Evolutionary conservation across 1,139 yeast genomes (phyloP).

Genomic region (Hemisphaericaspora subhashii): DNA sequence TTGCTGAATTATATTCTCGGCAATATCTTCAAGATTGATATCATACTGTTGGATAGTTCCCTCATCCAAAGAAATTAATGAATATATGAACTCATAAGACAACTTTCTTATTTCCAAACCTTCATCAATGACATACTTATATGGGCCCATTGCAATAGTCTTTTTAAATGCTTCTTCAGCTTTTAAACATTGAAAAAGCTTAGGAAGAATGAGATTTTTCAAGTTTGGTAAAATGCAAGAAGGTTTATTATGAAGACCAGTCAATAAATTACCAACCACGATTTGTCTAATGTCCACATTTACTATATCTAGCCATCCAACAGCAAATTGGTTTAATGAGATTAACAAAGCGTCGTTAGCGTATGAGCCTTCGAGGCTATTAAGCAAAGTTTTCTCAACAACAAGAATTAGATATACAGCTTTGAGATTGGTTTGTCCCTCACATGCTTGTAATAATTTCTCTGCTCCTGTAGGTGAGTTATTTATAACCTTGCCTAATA

Average conservation of each 20-base stretch:
- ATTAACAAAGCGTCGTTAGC: slow-evolving; percentile 14
- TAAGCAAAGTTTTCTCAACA: slow-evolving; percentile 33
- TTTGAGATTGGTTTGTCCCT: slow-evolving; percentile 19
- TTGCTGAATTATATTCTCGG: slow-evolving; percentile 27
- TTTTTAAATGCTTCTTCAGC: slow-evolving; percentile 61
- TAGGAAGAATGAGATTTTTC: slow-evolving; percentile 69
- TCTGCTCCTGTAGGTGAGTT: slow-evolving; percentile 18
- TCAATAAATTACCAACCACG: slow-evolving; percentile 57
- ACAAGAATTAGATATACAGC: slow-evolving; percentile 33
- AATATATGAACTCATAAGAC: slow-evolving; percentile 68
- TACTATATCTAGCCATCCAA: slow-evolving; percentile 22
- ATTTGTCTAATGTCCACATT: slow-evolving; percentile 52
- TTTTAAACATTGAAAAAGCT: slow-evolving; percentile 54
- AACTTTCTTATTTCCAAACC: slow-evolving; percentile 75
- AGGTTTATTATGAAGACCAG: slow-evolving; percentile 68
- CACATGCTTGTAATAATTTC: slow-evolving; percentile 12
- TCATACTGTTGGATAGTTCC: slow-evolving; percentile 19
- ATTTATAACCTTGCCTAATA: slow-evolving; percentile 26
- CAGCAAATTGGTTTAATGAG: slow-evolving; percentile 16
- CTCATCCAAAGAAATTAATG: slow-evolving; percentile 39
- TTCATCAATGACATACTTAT: slow-evolving; percentile 78
- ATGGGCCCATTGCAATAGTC: slow-evolving; percentile 81
- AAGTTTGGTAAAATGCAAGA: slow-evolving; percentile 52
- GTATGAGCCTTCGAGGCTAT: slow-evolving; percentile 17
- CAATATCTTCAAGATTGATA: slow-evolving; percentile 25